phyloP scores from a whole-genome alignment of 2,329 filamentous ascomycete species.

The Colletotrichum melonis region DNA sequence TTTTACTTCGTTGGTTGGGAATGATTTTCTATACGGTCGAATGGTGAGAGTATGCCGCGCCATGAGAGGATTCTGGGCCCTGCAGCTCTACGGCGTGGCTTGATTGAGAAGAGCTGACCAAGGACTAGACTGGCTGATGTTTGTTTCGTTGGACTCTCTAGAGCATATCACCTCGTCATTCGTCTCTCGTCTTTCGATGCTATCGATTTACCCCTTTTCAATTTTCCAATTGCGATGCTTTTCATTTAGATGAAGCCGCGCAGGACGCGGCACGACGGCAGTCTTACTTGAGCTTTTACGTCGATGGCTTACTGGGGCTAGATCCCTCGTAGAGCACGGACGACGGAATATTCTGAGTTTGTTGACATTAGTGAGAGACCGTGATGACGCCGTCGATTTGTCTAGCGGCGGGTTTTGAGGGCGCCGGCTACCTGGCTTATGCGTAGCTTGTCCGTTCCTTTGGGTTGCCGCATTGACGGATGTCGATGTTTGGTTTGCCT shows the following conservation, averaged over 20 bases:
- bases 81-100: slow-evolving; percentile 21
- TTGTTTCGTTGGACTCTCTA: not conserved
- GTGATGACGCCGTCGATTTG: not conserved
- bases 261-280: too few species aligned
- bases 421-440: not conserved
- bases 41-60: not conserved
- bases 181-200: not conserved
- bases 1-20: not conserved
- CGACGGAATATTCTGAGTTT: not conserved
- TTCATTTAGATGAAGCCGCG: not conserved
- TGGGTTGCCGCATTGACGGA: not conserved
- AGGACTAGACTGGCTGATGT: not conserved
- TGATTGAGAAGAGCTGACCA: not conserved
- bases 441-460: not conserved
- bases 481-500: too few species aligned
- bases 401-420: not conserved
- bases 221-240: too few species aligned
- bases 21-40: not conserved
- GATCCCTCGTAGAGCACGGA: not conserved
- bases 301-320: not conserved
- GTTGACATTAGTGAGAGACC: not conserved
- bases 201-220: not conserved
- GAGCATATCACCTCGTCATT: not conserved
- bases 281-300: too few species aligned
- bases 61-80: not conserved